Percentiles rank a stretch among this genome's conserved stretches.
Evolutionary conservation across 805 yeast species (phyloP).

Genomic region (Wickerhamiella azymoides): DNA sequence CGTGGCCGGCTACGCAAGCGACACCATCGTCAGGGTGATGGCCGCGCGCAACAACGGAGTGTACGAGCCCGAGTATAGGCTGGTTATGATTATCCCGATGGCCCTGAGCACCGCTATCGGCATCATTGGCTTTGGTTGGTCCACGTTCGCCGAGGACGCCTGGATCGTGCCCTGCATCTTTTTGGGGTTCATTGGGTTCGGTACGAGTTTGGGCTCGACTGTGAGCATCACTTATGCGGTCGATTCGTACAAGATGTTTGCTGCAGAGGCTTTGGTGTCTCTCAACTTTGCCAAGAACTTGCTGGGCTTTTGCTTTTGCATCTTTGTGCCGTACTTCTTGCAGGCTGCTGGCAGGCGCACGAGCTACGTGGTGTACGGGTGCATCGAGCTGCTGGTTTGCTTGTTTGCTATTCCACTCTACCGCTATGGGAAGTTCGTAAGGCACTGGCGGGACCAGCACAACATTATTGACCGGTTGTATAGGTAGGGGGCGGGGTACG

Average conservation of each 20-base stretch:
- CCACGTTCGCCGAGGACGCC: conserved; percentile 31
- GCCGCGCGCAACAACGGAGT: conserved; percentile 37
- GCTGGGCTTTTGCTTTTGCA: conserved; percentile 41
- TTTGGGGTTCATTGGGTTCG: conserved; percentile 44
- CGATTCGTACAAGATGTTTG: conserved; percentile 42
- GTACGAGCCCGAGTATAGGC: conserved; percentile 50
- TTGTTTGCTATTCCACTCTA: conserved; percentile 38
- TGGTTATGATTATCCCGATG: conserved; percentile 40
- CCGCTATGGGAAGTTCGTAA: conserved; percentile 37
- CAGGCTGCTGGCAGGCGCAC: conserved; percentile 31
- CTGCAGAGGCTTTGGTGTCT: conserved; percentile 45
- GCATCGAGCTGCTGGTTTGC: conserved; percentile 36
- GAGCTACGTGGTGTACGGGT: conserved; percentile 40
- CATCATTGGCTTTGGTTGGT: conserved; percentile 53
- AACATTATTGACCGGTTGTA: conserved; percentile 31
- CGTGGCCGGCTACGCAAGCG: conserved; percentile 38
- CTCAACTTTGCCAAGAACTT: conserved; percentile 42
- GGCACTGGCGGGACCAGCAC: conserved; percentile 39
- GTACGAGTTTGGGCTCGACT: conserved; percentile 47
- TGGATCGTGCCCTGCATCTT: conserved; percentile 49
- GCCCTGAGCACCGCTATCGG: conserved; percentile 34
- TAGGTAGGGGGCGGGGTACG: too few species aligned
- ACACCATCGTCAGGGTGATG: conserved; percentile 33
- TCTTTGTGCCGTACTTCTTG: conserved; percentile 39
- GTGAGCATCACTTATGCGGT: conserved; percentile 47